A percentile compares a stretch with the other conserved stretches of the same genome.
These are phyloP conservation scores for Vitis hybrid DNA, from an alignment of 177 flowering plant genomes.

Conservation along the genomic window DNA sequence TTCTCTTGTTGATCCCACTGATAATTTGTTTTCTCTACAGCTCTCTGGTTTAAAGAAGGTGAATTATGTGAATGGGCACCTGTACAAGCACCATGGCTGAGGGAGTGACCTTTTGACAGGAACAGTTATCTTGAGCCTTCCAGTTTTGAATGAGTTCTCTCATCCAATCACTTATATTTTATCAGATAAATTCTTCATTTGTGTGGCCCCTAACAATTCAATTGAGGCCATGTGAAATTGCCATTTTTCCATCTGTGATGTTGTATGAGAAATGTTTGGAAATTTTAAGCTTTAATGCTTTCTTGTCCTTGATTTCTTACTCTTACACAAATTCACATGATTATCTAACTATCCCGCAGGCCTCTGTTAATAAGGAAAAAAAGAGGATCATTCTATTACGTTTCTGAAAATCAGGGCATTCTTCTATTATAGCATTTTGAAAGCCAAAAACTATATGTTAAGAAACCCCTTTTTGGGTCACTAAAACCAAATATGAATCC, in stretches of 20 bases:
- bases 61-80: conserved; percentile 84
- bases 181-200: conserved; percentile 2
- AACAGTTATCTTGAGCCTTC: background rate
- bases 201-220: background rate
- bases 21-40: conserved; percentile 37
- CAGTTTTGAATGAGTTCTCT: conserved; percentile 7
- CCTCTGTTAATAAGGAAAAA: too few relatives aligned
- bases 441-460: too few relatives aligned
- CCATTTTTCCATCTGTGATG: background rate
- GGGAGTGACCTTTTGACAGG: conserved; percentile 45
- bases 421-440: too few relatives aligned
- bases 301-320: too few relatives aligned
- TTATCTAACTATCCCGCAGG: too few relatives aligned
- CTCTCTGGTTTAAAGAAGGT: conserved; percentile 93
- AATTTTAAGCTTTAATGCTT: background rate
- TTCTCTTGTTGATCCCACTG: background rate
- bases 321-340: too few relatives aligned
- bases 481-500: too few relatives aligned
- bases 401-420: too few relatives aligned
- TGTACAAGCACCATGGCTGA: conserved; percentile 75
- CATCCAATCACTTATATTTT: background rate
- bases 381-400: too few relatives aligned
- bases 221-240: background rate
- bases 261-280: background rate
- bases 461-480: too few relatives aligned